Percentiles rank a stretch among this genome's conserved stretches.
phyloP scores from a whole-genome alignment of 805 yeast species.

The Kazachstania viticola region DNA sequence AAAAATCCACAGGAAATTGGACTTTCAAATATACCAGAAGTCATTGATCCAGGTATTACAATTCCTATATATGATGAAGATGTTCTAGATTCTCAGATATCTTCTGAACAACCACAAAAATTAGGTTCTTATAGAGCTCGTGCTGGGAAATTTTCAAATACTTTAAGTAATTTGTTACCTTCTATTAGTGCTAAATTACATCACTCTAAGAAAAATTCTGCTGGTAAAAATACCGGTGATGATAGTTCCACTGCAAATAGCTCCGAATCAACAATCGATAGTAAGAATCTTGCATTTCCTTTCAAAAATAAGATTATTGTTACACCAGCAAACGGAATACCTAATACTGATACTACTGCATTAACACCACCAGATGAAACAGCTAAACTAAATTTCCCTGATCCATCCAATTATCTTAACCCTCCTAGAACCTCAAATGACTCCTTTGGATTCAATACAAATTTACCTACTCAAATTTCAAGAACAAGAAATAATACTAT shows the following conservation, averaged over 20 bases:
- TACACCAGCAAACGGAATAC: slow-evolving; percentile 11
- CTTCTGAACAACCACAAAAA: slow-evolving; percentile 16
- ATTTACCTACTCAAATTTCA: slow-evolving; percentile 13
- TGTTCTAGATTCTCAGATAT: slow-evolving; percentile 2
- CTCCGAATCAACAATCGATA: slow-evolving; percentile 10
- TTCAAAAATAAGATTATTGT: slow-evolving; percentile 2
- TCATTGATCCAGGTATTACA: slow-evolving; percentile 25
- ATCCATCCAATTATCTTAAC: slow-evolving; percentile 13
- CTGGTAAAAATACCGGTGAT: slow-evolving; percentile 8
- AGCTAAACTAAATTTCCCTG: slow-evolving; percentile 21
- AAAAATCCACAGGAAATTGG: too few species aligned
- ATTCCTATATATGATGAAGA: slow-evolving; percentile 26
- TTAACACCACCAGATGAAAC: slow-evolving; percentile 22
- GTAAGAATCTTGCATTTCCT: slow-evolving; percentile 6
- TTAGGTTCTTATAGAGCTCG: slow-evolving; percentile 26
- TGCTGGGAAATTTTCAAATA: slow-evolving; percentile 28
- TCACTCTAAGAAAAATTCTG: slow-evolving; percentile 8
- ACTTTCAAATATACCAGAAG: slow-evolving; percentile 17
- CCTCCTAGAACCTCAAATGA: slow-evolving; percentile 25
- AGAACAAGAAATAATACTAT: slow-evolving; percentile 27
- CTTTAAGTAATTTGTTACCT: slow-evolving; percentile 27
- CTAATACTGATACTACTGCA: slow-evolving; percentile 11
- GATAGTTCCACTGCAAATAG: slow-evolving; percentile 5
- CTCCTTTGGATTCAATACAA: slow-evolving; percentile 15
- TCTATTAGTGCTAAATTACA: slow-evolving; percentile 29